Conservation (phyloP, 1,284 basidiomycete genomes). For the Pulchroboletus neoregius region DNA sequence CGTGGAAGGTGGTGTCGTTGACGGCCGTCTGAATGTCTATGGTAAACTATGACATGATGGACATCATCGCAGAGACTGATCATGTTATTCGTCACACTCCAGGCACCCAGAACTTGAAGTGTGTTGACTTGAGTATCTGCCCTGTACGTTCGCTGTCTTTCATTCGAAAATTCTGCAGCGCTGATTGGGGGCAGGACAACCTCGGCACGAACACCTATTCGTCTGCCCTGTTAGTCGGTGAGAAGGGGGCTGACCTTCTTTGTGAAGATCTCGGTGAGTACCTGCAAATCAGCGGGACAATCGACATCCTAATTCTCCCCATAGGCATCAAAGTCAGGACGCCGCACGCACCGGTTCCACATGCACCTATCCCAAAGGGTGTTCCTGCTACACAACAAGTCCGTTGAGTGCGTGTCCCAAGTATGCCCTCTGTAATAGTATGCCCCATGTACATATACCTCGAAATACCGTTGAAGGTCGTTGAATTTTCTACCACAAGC, state of each 20-base stretch:
- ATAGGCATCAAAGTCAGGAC: constrained; percentile 56
- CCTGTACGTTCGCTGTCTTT: constrained; percentile 41
- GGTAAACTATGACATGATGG: constrained; percentile 24
- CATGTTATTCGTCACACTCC: background rate
- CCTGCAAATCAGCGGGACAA: background rate
- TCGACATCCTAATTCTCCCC: background rate
- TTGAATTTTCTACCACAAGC: too few species aligned
- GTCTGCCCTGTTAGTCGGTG: constrained; percentile 62
- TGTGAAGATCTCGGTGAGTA: constrained; percentile 59
- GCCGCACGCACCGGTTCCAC: constrained; percentile 68
- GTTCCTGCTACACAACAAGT: constrained; percentile 47
- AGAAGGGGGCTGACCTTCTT: constrained; percentile 62
- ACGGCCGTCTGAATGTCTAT: constrained; percentile 66
- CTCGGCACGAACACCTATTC: constrained; percentile 71
- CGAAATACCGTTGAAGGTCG: too few species aligned
- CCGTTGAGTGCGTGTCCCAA: constrained; percentile 7
- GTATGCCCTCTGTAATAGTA: background rate
- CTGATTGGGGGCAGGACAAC: constrained; percentile 47
- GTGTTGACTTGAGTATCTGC: constrained; percentile 64
- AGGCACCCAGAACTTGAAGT: constrained; percentile 56
- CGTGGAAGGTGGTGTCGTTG: constrained; percentile 73
- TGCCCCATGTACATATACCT: background rate
- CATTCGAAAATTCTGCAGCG: background rate
- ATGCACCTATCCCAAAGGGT: constrained; percentile 59
- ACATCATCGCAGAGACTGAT: background rate